phyloP scores from a whole-genome alignment of 2,329 filamentous ascomycete genomes.

The Beauveria rudraprayagi region DNA sequence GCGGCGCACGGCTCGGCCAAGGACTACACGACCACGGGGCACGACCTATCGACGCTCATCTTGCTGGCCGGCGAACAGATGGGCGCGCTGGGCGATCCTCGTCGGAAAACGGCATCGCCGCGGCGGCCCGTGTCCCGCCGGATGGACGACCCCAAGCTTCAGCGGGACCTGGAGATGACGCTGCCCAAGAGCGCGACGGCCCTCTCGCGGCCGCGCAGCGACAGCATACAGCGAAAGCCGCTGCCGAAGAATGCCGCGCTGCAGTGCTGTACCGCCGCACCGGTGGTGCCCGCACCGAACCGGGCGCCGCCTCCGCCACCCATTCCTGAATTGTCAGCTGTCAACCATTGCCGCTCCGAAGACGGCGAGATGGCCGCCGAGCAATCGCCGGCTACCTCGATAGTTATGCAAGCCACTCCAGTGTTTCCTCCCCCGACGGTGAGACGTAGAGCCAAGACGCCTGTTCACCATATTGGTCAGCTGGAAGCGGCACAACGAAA shows the following conservation, averaged over 20 bases:
- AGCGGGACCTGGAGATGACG: neutral
- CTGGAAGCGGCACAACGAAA: slow-evolving; percentile 29
- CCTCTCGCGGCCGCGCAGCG: neutral
- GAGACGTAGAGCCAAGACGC: slow-evolving; percentile 43
- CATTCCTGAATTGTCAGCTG: slow-evolving; percentile 5
- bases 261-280: neutral
- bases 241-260: neutral
- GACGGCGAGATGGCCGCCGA: neutral
- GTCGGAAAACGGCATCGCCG: neutral
- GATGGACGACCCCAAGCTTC: neutral
- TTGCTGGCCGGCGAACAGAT: slow-evolving; percentile 7
- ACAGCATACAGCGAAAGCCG: slow-evolving; percentile 7
- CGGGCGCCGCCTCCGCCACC: slow-evolving; percentile 7
- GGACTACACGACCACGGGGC: neutral
- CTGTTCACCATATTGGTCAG: slow-evolving; percentile 41
- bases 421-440: slow-evolving; percentile 20
- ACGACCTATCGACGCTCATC: neutral
- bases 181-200: slow-evolving; percentile 3
- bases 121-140: neutral
- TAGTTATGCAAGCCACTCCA: too few species aligned
- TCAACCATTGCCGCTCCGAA: neutral
- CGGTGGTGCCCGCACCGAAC: neutral
- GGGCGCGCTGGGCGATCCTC: slow-evolving; percentile 1
- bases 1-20: neutral
- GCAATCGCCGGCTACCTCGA: neutral